phyloP scores from a whole-genome alignment of 2,329 filamentous ascomycete species.

The Cladophialophora yegresii region DNA sequence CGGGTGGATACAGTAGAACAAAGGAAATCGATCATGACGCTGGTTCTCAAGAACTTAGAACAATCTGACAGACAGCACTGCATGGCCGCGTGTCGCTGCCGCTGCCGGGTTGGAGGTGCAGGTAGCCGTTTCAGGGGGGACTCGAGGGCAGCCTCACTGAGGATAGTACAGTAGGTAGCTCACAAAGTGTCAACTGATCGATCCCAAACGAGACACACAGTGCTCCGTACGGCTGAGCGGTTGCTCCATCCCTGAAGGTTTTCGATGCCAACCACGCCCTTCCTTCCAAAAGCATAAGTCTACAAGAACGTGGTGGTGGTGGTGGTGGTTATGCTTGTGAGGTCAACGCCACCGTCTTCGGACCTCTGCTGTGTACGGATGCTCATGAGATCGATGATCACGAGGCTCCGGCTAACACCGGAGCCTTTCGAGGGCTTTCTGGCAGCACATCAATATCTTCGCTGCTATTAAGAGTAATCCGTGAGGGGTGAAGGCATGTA shows the following conservation, averaged over 20 bases:
- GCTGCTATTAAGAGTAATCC: background rate
- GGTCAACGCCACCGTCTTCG: background rate
- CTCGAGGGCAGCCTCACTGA: background rate
- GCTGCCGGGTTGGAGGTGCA: constrained; percentile 7
- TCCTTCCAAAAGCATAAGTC: constrained; percentile 4
- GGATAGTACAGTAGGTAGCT: background rate
- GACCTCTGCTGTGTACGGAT: background rate
- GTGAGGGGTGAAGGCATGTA: background rate
- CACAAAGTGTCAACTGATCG: constrained; percentile 12
- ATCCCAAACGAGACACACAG: background rate
- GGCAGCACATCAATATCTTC: background rate
- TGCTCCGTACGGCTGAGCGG: constrained; percentile 13
- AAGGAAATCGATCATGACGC: background rate
- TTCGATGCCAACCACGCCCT: constrained; percentile 12
- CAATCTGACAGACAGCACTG: background rate
- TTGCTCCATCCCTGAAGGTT: background rate
- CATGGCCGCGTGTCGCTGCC: background rate
- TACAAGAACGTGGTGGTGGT: background rate
- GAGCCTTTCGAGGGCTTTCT: background rate
- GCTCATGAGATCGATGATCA: background rate
- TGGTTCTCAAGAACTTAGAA: background rate
- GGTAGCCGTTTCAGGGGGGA: constrained; percentile 5
- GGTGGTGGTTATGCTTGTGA: background rate
- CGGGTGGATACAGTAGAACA: constrained; percentile 1
- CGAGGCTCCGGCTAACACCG: background rate